Evolutionary conservation across 108 stramenopile species (phyloP).

Genomic region (Skeletonema costatum): DNA sequence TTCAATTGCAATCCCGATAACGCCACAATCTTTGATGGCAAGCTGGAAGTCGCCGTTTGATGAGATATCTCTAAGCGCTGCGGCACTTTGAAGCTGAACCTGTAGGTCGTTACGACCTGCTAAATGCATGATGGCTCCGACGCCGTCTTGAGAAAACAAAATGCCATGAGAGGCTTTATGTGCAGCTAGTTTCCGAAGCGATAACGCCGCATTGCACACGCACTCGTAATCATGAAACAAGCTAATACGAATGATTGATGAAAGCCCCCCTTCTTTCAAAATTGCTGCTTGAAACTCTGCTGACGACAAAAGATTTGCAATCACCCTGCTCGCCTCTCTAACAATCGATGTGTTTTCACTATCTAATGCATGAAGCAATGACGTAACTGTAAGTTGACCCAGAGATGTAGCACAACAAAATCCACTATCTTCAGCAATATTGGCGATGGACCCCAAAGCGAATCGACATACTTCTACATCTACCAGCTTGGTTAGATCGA

Average conservation of each 20-base stretch:
- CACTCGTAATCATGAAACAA: conserved; percentile 62
- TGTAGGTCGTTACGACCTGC: conserved; percentile 32
- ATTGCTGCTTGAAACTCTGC: conserved; percentile 40
- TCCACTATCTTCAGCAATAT: conserved; percentile 62
- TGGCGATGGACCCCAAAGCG: conserved; percentile 73
- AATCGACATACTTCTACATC: conserved; percentile 78
- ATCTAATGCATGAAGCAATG: conserved; percentile 58
- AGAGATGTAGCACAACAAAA: conserved; percentile 43
- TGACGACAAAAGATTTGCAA: conserved; percentile 61
- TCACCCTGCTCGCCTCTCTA: conserved; percentile 65
- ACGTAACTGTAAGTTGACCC: conserved; percentile 47
- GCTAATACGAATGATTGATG: conserved; percentile 58
- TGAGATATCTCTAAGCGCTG: conserved; percentile 76
- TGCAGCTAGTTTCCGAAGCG: conserved; percentile 70
- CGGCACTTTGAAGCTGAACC: conserved; percentile 66
- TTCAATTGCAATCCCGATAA: conserved; percentile 49
- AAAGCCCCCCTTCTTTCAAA: conserved; percentile 62
- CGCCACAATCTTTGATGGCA: conserved; percentile 66
- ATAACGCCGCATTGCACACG: conserved; percentile 65
- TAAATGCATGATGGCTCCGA: conserved; percentile 58
- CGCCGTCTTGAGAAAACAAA: conserved; percentile 60
- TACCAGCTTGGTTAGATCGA: conserved; percentile 41
- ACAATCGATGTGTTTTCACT: conserved; percentile 56
- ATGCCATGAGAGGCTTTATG: conserved; percentile 59
- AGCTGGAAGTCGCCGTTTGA: conserved; percentile 71